These are phyloP conservation scores for Penicillium brevicompactum DNA, from an alignment of 2,329 filamentous ascomycete species.

Conservation along the genomic window DNA sequence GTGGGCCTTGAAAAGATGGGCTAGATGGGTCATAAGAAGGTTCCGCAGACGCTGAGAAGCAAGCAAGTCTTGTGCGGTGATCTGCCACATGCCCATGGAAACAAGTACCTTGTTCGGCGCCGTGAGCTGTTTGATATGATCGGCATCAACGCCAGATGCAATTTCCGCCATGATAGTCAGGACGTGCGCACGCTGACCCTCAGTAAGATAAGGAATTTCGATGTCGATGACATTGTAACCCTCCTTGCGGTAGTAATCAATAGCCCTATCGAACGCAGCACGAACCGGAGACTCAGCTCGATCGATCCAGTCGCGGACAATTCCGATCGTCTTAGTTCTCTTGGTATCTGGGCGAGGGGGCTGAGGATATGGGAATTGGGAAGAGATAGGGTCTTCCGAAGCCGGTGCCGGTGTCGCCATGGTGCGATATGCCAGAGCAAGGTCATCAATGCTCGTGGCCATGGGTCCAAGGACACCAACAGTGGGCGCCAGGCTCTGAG, in stretches of 20 bases:
- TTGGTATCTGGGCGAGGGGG: constrained; percentile 36
- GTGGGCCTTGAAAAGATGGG: constrained; percentile 68
- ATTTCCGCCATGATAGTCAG: constrained; percentile 76
- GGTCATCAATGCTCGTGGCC: constrained; percentile 72
- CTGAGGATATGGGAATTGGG: constrained; percentile 61
- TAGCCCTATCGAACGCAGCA: constrained; percentile 61
- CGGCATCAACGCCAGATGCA: constrained; percentile 51
- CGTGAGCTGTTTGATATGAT: constrained; percentile 61
- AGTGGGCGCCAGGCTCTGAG: constrained; percentile 60
- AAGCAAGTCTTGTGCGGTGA: constrained; percentile 69
- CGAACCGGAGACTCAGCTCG: constrained; percentile 67
- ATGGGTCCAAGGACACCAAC: constrained; percentile 74
- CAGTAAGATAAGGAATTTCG: constrained; percentile 60
- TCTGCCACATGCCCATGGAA: constrained; percentile 61
- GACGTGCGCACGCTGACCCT: constrained; percentile 76
- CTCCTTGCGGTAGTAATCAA: constrained; percentile 55
- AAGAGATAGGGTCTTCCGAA: constrained; percentile 57
- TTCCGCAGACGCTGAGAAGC: constrained; percentile 73
- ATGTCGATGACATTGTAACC: constrained; percentile 50
- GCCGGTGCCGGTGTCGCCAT: constrained; percentile 72
- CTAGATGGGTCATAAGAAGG: constrained; percentile 77
- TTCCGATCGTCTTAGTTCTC: constrained; percentile 66
- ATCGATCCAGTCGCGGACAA: constrained; percentile 70
- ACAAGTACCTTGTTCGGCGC: constrained; percentile 72
- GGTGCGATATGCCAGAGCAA: constrained; percentile 78